These are phyloP conservation scores for Diaporthe sp. DNA, from an alignment of 2,329 filamentous ascomycete species.

Conservation along the genomic window DNA sequence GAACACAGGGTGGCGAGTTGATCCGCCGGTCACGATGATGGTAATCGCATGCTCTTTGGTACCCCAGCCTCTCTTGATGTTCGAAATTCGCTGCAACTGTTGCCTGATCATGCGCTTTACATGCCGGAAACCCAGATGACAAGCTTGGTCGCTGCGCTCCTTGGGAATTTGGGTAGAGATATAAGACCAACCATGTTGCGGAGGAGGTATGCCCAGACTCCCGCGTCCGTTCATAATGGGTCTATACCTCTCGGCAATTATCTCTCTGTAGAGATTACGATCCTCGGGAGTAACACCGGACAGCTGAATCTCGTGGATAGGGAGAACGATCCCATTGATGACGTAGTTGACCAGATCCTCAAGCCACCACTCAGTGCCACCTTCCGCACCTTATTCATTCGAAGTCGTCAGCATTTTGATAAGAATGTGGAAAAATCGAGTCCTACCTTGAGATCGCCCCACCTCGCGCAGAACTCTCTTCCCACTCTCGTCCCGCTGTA, in stretches of 20 bases:
- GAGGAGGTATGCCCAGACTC: too few relatives aligned
- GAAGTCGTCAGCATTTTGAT: background rate
- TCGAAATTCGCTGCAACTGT: background rate
- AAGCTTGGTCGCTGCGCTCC: background rate
- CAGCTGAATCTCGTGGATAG: too few relatives aligned
- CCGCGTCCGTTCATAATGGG: fast-evolving
- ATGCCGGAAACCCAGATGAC: background rate
- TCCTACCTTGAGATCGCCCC: background rate
- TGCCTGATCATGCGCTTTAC: background rate
- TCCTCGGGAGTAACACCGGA: too few relatives aligned
- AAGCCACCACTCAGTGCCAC: background rate
- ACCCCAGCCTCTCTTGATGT: background rate
- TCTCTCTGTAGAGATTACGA: too few relatives aligned
- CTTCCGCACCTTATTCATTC: background rate
- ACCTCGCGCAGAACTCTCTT: background rate
- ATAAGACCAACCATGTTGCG: too few relatives aligned
- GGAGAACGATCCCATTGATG: background rate
- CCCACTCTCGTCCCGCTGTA: background rate
- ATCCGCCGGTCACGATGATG: background rate
- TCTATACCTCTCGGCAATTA: fast-evolving
- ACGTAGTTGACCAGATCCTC: background rate
- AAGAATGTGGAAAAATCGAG: too few relatives aligned
- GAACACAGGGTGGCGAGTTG: background rate
- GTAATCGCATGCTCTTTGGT: background rate
- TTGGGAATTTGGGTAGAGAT: background rate